Evolutionary conservation across 768 basidiomycete species (phyloP).

Genomic region (Sutorius australiensis): DNA sequence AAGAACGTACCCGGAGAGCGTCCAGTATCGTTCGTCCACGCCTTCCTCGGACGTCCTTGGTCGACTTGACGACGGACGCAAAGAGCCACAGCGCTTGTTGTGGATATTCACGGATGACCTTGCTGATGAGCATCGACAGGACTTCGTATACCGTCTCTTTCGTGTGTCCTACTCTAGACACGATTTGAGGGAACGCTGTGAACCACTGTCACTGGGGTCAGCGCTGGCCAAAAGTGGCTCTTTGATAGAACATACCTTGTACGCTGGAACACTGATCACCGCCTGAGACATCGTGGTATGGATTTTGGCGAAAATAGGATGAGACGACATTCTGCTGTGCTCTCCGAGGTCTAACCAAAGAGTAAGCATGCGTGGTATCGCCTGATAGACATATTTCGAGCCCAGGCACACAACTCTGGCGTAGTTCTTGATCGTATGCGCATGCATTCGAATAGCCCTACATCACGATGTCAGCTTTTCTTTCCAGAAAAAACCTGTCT

Average conservation of each 20-base stretch:
- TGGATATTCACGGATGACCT: conserved; percentile 79
- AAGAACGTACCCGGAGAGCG: conserved; percentile 49
- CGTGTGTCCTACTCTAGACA: conserved; percentile 83
- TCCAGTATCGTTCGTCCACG: conserved; percentile 60
- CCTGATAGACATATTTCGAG: conserved; percentile 95
- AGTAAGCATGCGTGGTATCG: conserved; percentile 88
- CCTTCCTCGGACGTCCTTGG: conserved; percentile 51
- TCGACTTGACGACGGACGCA: conserved; percentile 83
- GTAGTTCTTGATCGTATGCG: conserved; percentile 63
- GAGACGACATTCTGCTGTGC: conserved; percentile 19
- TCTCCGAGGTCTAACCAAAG: conserved; percentile 95
- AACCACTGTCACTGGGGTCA: conserved; percentile 64
- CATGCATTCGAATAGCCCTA: conserved; percentile 63
- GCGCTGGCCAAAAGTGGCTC: background rate
- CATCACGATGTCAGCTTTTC: background rate
- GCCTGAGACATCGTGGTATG: conserved; percentile 53
- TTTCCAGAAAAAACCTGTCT: background rate
- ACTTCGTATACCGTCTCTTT: conserved; percentile 57
- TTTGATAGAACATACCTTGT: conserved; percentile 54
- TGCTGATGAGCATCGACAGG: conserved; percentile 62
- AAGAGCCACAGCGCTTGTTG: conserved; percentile 93
- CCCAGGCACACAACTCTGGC: conserved; percentile 71
- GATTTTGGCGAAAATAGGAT: conserved; percentile 50
- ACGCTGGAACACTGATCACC: conserved; percentile 62
- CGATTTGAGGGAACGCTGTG: conserved; percentile 94